Conservation (phyloP, 2,329 filamentous ascomycete species). For the Hymenoscyphus linearis region DNA sequence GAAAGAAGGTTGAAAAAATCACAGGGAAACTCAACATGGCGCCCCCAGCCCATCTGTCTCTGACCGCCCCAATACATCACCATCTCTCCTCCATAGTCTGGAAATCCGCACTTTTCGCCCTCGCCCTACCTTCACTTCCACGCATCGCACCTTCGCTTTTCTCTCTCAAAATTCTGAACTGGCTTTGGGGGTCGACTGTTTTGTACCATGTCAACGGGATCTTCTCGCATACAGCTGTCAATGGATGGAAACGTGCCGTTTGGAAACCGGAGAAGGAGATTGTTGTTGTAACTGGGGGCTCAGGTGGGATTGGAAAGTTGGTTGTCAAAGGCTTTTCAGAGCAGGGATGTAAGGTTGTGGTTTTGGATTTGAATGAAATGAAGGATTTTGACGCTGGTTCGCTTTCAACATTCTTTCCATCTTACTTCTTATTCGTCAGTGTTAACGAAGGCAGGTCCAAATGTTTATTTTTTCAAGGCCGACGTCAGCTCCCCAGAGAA, state of each 20-base stretch:
- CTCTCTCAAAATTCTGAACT: neutral
- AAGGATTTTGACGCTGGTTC: conserved; percentile 49
- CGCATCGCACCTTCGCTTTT: neutral
- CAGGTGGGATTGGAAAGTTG: conserved; percentile 64
- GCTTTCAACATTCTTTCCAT: conserved; percentile 28
- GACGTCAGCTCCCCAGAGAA: conserved; percentile 58
- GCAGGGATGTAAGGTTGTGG: conserved; percentile 60
- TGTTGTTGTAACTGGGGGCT: conserved; percentile 69
- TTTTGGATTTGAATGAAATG: conserved; percentile 68
- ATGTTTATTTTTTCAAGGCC: conserved; percentile 64
- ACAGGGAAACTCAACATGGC: neutral
- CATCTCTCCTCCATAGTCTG: neutral
- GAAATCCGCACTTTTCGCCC: conserved; percentile 5
- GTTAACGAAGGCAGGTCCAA: conserved; percentile 22
- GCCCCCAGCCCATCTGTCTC: neutral
- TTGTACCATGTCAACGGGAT: neutral
- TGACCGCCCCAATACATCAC: neutral
- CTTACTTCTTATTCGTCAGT: neutral
- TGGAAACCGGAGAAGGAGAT: conserved; percentile 62
- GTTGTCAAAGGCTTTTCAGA: conserved; percentile 62
- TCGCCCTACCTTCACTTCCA: conserved; percentile 2
- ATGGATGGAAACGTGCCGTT: conserved; percentile 46
- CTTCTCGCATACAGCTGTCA: conserved; percentile 28
- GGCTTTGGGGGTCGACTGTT: neutral
- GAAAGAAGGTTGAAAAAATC: neutral